Evolutionary conservation across 148 eudicot genomes (phyloP), one percentile per base, ranked within the genome.

Genomic region (Selenicereus undatus): DNA sequence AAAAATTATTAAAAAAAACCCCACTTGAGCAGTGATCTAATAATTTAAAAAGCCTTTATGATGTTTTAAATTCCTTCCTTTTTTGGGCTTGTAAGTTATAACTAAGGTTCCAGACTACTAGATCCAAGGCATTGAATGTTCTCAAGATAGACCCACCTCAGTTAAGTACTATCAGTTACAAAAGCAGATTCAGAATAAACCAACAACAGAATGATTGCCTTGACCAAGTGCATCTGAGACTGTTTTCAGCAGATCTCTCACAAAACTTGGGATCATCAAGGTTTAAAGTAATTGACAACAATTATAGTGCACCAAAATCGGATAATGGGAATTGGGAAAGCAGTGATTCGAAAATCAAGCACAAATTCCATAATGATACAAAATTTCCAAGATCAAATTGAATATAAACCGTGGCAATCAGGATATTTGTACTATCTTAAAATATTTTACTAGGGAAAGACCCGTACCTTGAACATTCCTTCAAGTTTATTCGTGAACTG

Each of bases 401-500:
- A 48, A 24, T 24, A 22, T 48, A 11, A 74, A 50, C 4, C 4
- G 21, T 26, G 48, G 60, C 77, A 74, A 74, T 29, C 5, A 18
- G 4, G 8, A 29, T 8, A 75, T 17, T 17, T 22, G 6, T 26
- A 30, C n/a, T 51, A 16, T 52, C 30, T 5, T 11, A 70, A 24
- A 56, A 56, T 16, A 76, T 14, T 74, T 56, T 17, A 56, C 42
- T 26, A 68, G 21, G 14, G 30, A 51, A 54, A 75, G 71, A 77
- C 75, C 79, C 91, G 85, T 50, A 93, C 98, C 98, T 95, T 95
- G 83, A 93, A 95, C 98, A 95, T 95, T 86, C 98, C 98, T 91
- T 95, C 98, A 82, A 95, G 97, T 86, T 95, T 95, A 86, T 95
- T 95, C 43, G 98, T 95, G 81, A 95, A 95, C 75, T 95, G 98